Conservation (phyloP, 306 rosid species). For the Mimosa pudica region DNA sequence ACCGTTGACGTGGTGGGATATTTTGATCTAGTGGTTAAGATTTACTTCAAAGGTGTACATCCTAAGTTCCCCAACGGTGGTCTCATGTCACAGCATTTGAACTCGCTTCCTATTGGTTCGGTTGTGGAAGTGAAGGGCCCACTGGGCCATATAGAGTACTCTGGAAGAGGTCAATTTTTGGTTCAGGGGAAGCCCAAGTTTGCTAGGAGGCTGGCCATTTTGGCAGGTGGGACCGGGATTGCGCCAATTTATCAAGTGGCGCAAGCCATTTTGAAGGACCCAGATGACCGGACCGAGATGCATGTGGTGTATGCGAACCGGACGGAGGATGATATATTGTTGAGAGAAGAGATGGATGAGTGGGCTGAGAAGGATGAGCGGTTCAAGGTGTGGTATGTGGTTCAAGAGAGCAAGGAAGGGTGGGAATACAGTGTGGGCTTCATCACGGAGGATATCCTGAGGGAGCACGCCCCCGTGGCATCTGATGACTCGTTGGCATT, state of each 20-base stretch:
- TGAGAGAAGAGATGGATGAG: conserved; percentile 65
- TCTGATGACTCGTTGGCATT: conserved; percentile 59
- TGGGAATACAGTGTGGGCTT: conserved; percentile 76
- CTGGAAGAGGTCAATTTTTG: conserved; percentile 58
- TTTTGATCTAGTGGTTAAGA: conserved; percentile 71
- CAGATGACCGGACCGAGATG: conserved; percentile 75
- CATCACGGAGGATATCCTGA: conserved; percentile 60
- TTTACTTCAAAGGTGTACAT: conserved; percentile 69
- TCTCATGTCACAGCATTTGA: conserved; percentile 67
- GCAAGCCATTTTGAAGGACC: conserved; percentile 71
- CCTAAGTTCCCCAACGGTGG: conserved; percentile 82
- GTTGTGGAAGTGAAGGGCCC: conserved; percentile 75
- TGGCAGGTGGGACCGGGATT: conserved; percentile 90
- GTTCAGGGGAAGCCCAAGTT: conserved; percentile 59
- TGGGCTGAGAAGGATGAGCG: conserved; percentile 60
- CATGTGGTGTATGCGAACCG: conserved; percentile 74
- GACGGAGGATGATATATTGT: conserved; percentile 71
- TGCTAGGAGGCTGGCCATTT: conserved; percentile 66
- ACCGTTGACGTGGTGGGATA: conserved; percentile 58
- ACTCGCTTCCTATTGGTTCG: conserved; percentile 50
- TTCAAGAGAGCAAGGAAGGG: conserved; percentile 53
- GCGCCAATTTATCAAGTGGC: conserved; percentile 79
- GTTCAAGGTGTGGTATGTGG: conserved; percentile 81
- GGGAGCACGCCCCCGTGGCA: conserved; percentile 65
- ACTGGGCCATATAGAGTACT: conserved; percentile 79